Evolutionary conservation across 495 filamentous ascomycete genomes (phyloP).

Genomic region (Trichocladium uniseriatum): DNA sequence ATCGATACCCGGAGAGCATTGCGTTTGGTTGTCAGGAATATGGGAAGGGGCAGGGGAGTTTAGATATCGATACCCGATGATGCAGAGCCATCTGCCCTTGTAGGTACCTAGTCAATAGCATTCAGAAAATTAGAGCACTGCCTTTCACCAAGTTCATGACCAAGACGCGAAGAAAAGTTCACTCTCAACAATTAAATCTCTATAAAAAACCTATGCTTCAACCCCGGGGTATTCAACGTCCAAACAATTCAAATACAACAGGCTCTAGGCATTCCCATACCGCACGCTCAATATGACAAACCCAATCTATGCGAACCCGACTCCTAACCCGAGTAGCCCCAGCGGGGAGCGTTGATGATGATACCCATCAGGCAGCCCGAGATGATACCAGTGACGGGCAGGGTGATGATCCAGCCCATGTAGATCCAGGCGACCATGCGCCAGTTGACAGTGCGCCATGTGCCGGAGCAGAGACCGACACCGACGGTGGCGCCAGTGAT

Average conservation of each 20-base stretch:
- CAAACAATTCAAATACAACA: too few species aligned
- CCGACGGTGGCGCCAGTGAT: constrained; percentile 54
- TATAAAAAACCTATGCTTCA: too few species aligned
- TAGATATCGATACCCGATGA: too few species aligned
- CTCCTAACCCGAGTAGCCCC: constrained; percentile 11
- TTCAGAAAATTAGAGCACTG: too few species aligned
- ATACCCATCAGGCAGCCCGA: constrained; percentile 49
- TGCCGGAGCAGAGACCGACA: constrained; percentile 53
- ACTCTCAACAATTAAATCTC: too few species aligned
- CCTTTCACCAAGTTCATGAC: too few species aligned
- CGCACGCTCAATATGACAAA: background rate
- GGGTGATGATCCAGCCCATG: constrained; percentile 49
- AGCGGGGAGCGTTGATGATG: constrained; percentile 47
- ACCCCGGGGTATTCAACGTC: background rate
- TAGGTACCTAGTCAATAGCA: too few species aligned
- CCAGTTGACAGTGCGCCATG: constrained; percentile 51
- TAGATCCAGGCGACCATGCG: constrained; percentile 50
- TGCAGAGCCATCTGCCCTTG: too few species aligned
- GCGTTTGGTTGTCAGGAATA: too few species aligned
- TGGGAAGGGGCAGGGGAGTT: too few species aligned
- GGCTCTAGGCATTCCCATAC: background rate
- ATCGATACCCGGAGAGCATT: too few species aligned
- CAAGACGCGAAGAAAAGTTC: too few species aligned
- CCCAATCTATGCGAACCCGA: background rate
- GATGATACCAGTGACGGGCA: constrained; percentile 48